These are phyloP conservation scores for Murraya koenigii DNA, from an alignment of 345 rosid species.

Conservation along the genomic window DNA sequence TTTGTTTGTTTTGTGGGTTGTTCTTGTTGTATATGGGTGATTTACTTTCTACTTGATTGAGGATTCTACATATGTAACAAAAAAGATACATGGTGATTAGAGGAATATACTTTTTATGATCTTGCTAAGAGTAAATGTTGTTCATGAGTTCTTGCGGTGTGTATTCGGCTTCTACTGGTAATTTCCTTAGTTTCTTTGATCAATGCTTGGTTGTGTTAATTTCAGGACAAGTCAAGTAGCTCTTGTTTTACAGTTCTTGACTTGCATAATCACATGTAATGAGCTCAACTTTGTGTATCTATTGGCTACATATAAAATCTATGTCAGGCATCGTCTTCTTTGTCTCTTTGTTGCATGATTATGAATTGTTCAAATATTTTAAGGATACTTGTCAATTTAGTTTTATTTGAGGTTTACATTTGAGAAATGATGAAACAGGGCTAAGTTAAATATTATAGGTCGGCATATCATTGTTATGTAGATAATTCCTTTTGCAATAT, in stretches of 20 bases:
- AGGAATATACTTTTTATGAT: constrained; percentile 6
- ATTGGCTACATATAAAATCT: neutral
- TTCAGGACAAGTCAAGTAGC: constrained; percentile 7
- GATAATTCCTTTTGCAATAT: neutral
- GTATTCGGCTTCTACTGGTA: constrained; percentile 14
- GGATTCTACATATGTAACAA: constrained; percentile 2
- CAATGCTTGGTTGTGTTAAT: constrained; percentile 22
- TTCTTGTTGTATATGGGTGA: constrained; percentile 14
- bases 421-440: neutral
- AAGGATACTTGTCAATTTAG: neutral
- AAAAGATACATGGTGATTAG: neutral
- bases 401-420: neutral
- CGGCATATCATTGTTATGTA: neutral
- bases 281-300: constrained; percentile 14
- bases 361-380: neutral
- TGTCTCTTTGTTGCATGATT: neutral
- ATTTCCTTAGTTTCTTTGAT: constrained; percentile 13
- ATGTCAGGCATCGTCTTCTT: constrained; percentile 12
- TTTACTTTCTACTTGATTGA: neutral
- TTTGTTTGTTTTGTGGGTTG: neutral
- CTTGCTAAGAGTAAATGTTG: constrained; percentile 8
- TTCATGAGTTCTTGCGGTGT: neutral
- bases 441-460: neutral
- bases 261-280: constrained; percentile 2
- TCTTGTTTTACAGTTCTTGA: constrained; percentile 17